Evolutionary conservation across 805 yeast genomes (phyloP).

Genomic region (Saturnispora bothae): DNA sequence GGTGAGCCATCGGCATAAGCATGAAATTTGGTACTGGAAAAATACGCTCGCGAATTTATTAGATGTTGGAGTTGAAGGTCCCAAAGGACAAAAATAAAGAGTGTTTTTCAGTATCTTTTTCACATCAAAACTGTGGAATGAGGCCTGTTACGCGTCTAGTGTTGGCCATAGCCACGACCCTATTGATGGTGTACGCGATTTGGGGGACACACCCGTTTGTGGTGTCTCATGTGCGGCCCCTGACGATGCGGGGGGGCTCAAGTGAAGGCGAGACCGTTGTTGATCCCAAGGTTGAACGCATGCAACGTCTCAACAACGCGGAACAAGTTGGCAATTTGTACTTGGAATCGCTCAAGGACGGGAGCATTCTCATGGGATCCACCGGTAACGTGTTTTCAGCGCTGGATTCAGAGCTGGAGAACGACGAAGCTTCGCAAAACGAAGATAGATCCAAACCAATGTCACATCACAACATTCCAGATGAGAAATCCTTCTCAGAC

Average conservation of each 20-base stretch:
- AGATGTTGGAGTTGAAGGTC: too few relatives aligned
- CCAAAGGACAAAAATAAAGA: too few relatives aligned
- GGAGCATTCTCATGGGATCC: conserved; percentile 19
- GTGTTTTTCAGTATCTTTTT: too few relatives aligned
- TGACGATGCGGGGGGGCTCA: neutral
- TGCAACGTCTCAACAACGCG: conserved; percentile 14
- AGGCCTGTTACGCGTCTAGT: conserved; percentile 2
- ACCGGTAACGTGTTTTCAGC: conserved; percentile 18
- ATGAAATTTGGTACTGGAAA: too few relatives aligned
- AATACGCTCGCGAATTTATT: too few relatives aligned
- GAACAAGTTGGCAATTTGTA: conserved; percentile 19
- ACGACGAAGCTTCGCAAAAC: conserved; percentile 16
- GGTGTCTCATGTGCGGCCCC: neutral
- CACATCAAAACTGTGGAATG: too few relatives aligned
- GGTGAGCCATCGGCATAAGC: too few relatives aligned
- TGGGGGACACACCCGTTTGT: conserved; percentile 2
- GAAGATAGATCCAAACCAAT: conserved; percentile 22
- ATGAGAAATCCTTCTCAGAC: conserved; percentile 20
- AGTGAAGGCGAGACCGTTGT: neutral
- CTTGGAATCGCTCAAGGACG: conserved; percentile 15
- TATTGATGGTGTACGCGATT: neutral
- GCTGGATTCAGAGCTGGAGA: conserved; percentile 1
- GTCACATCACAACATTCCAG: conserved; percentile 19
- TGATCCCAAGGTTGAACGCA: neutral
- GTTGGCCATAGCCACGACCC: neutral